Conservation (phyloP, 1,284 basidiomycete species). For the Wolfiporia cocos region DNA sequence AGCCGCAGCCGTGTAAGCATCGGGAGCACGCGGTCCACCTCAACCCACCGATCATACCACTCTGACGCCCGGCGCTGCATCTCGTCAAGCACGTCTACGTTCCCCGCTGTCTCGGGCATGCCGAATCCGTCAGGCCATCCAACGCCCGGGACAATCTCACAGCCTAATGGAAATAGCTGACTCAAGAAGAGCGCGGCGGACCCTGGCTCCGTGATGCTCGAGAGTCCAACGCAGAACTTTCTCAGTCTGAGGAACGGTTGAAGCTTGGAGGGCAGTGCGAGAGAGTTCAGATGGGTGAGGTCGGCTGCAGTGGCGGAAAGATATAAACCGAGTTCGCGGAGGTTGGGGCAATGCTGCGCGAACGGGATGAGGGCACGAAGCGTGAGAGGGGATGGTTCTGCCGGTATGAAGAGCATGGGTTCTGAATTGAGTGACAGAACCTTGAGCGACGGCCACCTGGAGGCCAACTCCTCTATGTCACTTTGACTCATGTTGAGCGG, state of each 20-base stretch:
- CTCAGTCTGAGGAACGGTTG: conserved; percentile 33
- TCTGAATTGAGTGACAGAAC: conserved; percentile 43
- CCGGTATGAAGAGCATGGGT: conserved; percentile 31
- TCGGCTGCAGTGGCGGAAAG: conserved; percentile 31
- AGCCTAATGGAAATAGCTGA: conserved; percentile 37
- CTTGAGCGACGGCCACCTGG: conserved; percentile 43
- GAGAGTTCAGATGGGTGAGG: conserved; percentile 10
- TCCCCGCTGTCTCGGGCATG: conserved; percentile 11
- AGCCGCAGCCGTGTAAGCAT: conserved; percentile 39
- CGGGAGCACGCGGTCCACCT: conserved; percentile 40
- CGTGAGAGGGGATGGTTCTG: conserved; percentile 31
- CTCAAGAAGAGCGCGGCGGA: conserved; percentile 49
- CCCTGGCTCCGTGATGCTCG: conserved; percentile 34
- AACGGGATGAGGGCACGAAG: conserved; percentile 47
- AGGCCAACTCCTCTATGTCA: conserved; percentile 45
- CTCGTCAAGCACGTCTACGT: conserved; percentile 10
- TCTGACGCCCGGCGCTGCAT: conserved; percentile 17
- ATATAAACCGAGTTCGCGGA: conserved; percentile 47
- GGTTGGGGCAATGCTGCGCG: conserved; percentile 44
- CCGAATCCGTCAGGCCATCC: conserved; percentile 22
- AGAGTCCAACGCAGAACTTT: conserved; percentile 42
- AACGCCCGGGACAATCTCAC: conserved; percentile 31
- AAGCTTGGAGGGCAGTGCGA: conserved; percentile 8
- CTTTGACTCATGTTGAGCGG: conserved; percentile 40
- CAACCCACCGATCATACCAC: conserved; percentile 37